Conservation (phyloP, 1,284 basidiomycete species). For the Ceratorhiza oryzae-sativae region DNA sequence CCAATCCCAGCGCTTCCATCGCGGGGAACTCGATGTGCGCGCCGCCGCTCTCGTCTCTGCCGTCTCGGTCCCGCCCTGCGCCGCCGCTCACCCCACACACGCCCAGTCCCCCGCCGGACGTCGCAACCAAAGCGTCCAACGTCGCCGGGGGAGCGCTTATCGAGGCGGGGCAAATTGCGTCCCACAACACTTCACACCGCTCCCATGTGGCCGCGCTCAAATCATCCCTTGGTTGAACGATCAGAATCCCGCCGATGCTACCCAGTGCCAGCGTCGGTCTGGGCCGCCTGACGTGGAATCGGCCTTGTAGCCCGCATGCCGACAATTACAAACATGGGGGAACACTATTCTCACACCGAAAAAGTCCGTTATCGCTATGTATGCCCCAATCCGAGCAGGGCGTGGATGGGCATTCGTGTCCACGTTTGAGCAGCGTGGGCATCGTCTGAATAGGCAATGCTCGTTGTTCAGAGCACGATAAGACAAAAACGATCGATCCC, state of each 20-base stretch:
- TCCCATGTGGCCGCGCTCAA: background rate
- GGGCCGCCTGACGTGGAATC: background rate
- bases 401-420: background rate
- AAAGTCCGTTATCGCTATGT: background rate
- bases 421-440: background rate
- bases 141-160: no score
- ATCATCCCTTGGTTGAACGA: no score
- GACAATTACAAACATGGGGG: background rate
- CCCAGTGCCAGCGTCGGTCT: no score
- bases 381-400: background rate
- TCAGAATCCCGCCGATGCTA: no score
- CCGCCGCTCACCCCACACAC: background rate
- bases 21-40: slow-evolving; percentile 7
- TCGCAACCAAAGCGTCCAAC: no score
- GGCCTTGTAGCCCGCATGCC: background rate
- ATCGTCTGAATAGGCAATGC: background rate
- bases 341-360: background rate
- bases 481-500: background rate
- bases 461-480: background rate
- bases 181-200: background rate
- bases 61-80: background rate
- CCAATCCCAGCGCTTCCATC: background rate
- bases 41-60: background rate
- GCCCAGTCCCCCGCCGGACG: background rate
- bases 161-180: background rate